phyloP scores from a whole-genome alignment of 1,284 basidiomycete genomes.

The Cutaneotrichosporon cutaneum region DNA sequence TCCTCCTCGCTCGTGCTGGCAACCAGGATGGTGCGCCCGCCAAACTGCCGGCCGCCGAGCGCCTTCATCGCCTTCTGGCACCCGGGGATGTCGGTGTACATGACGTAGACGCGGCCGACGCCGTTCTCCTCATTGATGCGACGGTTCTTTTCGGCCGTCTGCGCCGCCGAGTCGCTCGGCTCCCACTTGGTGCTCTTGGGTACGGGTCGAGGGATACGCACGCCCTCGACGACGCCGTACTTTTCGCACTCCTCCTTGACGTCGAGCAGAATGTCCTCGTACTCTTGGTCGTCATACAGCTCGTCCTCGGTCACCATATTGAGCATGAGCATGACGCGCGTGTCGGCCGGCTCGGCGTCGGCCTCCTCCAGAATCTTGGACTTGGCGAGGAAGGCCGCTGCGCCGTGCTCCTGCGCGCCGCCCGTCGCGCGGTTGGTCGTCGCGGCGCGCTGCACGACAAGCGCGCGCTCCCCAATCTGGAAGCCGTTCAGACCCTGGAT shows the following conservation, averaged over 20 bases:
- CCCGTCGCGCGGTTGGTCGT: conserved; percentile 46
- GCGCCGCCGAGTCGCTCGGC: conserved; percentile 62
- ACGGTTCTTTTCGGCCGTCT: conserved; percentile 54
- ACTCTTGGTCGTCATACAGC: conserved; percentile 85
- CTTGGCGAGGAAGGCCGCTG: conserved; percentile 56
- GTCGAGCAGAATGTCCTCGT: conserved; percentile 90
- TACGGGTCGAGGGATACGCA: conserved; percentile 80
- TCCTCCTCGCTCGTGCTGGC: conserved; percentile 53
- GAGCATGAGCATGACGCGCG: conserved; percentile 88
- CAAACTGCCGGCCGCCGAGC: conserved; percentile 87
- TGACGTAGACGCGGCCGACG: conserved; percentile 91
- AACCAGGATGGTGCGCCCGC: conserved; percentile 74
- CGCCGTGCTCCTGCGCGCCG: conserved; percentile 39
- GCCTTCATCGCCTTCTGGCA: conserved; percentile 73
- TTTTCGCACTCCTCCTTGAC: conserved; percentile 86
- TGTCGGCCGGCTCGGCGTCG: conserved; percentile 58
- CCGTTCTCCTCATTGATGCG: conserved; percentile 80
- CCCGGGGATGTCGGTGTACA: conserved; percentile 64
- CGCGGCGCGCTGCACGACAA: conserved; percentile 89
- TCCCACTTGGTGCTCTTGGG: conserved; percentile 76
- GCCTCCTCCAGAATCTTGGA: conserved; percentile 72
- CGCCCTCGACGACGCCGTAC: conserved; percentile 78
- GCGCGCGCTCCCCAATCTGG: conserved; percentile 93
- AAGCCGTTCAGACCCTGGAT: conserved; percentile 96
- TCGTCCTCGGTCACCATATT: conserved; percentile 99